Base-by-base conservation (phyloP, 768 basidiomycete genomes). In the Suillus cothurnatus region DNA sequence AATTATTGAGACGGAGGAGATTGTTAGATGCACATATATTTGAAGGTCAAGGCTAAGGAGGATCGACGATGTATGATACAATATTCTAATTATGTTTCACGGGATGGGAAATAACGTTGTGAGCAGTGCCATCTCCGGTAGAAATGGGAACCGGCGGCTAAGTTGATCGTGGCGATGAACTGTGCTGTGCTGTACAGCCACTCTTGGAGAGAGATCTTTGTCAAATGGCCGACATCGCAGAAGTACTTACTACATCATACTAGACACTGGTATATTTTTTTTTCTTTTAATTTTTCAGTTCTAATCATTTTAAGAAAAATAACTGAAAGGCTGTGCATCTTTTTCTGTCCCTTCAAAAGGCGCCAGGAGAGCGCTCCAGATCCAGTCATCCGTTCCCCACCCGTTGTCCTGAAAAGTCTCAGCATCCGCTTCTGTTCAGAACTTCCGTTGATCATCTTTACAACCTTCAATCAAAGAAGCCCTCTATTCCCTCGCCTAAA, bases 1-100 rank as follows among this genome's bases (percentile, higher is more conserved):
- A 93, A 76, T 75, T 94, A 74, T 89, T 95, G 83, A 79, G 88
- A 70, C 83, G 94, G 70, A 85, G 91, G 61, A 85, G 94, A 71
- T 74, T 95, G 73, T 80, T 95, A 61, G 90, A 92, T 69, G 83
- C 88, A 61, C 89, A 91, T 72, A 87, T 90, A 59, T 88, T 80
- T 83, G 76, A 75, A 21, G 69, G 69, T 50, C 67, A 61, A 28
- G 53, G 50, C 6, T 59, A 21, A 43, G 19, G 43, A 21, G 19
- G 43, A 43, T 41, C 17, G 39, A 39, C 34, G 6, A 9, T 34
- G 6, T 34, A 34, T 7, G 3, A 34, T 34, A 34, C n/a, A n/a
- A n/a, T n/a, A n/a, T 9, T 15, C 39, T 41, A 41, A 41, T n/a
- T n/a, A n/a, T 45, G 21, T 21, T 21, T 45, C 43, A 45, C 43